These are phyloP conservation scores for Nitzschia sp. DNA, from an alignment of 108 stramenopile genomes.

Conservation along the genomic window DNA sequence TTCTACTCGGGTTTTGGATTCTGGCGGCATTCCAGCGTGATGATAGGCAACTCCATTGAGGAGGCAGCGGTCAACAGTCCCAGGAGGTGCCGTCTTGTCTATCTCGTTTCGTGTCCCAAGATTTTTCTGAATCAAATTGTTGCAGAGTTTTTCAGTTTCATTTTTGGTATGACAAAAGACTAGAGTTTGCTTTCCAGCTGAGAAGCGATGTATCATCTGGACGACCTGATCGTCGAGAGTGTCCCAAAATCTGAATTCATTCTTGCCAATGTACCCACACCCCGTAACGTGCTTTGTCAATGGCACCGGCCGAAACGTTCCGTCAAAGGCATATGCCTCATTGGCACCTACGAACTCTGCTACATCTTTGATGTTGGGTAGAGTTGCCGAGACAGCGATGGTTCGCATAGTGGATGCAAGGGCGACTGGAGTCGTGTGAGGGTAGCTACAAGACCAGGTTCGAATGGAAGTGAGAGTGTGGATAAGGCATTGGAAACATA, in stretches of 20 bases:
- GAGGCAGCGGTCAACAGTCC: constrained; percentile 63
- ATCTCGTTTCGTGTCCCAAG: not conserved
- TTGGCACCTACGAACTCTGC: constrained; percentile 85
- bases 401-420: constrained; percentile 74
- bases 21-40: constrained; percentile 77
- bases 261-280: constrained; percentile 65
- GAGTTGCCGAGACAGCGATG: constrained; percentile 93
- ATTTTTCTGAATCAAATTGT: constrained; percentile 38
- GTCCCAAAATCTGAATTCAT: constrained; percentile 88
- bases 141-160: constrained; percentile 79
- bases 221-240: constrained; percentile 74
- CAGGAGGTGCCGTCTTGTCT: constrained; percentile 13
- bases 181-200: constrained; percentile 81
- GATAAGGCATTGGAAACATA: not conserved
- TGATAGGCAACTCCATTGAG: constrained; percentile 85
- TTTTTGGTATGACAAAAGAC: constrained; percentile 96
- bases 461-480: not conserved
- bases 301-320: constrained; percentile 90
- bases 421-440: constrained; percentile 54
- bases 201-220: constrained; percentile 67
- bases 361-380: constrained; percentile 92
- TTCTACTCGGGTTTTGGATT: constrained; percentile 80
- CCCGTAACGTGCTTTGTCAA: constrained; percentile 72
- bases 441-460: constrained; percentile 50
- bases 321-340: constrained; percentile 84